These are phyloP conservation scores for Claviceps humidiphila DNA, from an alignment of 2,329 filamentous ascomycete genomes.

Conservation along the genomic window DNA sequence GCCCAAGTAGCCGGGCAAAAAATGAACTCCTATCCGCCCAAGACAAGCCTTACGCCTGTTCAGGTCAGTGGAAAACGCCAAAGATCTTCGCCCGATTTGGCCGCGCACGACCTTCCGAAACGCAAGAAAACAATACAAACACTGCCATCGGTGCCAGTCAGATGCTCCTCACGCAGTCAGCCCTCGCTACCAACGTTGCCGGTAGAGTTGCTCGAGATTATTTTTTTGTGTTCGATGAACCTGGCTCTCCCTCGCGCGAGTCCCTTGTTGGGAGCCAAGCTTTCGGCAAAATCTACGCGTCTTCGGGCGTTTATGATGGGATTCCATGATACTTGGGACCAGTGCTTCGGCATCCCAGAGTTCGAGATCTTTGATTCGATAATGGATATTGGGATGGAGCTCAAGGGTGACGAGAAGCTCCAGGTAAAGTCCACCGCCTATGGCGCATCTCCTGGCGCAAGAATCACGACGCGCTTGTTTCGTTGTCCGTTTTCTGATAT, in stretches of 20 bases:
- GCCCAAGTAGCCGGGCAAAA: background rate
- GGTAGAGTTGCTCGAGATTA: slow-evolving; percentile 38
- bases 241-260: slow-evolving; percentile 32
- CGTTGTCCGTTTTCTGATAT: background rate
- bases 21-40: background rate
- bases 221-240: slow-evolving; percentile 37
- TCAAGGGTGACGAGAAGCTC: slow-evolving; percentile 25
- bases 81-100: slow-evolving; percentile 8
- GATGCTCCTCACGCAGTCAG: slow-evolving; percentile 14
- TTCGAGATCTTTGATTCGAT: background rate
- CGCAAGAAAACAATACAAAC: slow-evolving; percentile 17
- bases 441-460: background rate
- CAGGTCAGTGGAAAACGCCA: slow-evolving; percentile 33
- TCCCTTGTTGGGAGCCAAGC: slow-evolving; percentile 29
- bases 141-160: slow-evolving; percentile 17
- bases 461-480: background rate
- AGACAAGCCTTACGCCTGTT: slow-evolving; percentile 37
- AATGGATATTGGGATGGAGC: background rate
- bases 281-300: slow-evolving; percentile 29
- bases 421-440: slow-evolving; percentile 24
- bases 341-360: slow-evolving; percentile 18
- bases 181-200: slow-evolving; percentile 27
- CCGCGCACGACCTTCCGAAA: background rate
- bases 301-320: slow-evolving; percentile 23
- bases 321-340: slow-evolving; percentile 26